Evolutionary conservation across 768 basidiomycete genomes (phyloP), one percentile per base, ranked within the genome.

Genomic region (Lactifluus echinatus): DNA sequence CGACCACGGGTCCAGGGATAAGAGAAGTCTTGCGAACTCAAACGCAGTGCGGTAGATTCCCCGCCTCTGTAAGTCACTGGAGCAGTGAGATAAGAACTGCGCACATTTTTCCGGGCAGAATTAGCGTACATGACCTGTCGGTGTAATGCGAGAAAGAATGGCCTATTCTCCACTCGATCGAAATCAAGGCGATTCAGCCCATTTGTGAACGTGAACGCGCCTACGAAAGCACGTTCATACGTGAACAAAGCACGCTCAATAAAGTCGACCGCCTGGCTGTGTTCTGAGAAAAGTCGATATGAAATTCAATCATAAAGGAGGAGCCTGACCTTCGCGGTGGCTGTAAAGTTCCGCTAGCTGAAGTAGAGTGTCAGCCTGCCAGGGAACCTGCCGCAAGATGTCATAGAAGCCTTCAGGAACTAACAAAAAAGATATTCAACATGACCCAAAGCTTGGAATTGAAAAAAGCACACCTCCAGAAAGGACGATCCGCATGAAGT

Each of bases 231-330:
- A 12, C 93, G 82, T 65, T 97, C 94, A 60, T 94, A 96, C 0
- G 93, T 84, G 72, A 94, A 97, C 15, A 99, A 69, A 0, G 94
- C 89, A n/a, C 93, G 81, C 55, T 92, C 88, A n/a, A 93, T 82
- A 64, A 83, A 91, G 59, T 96, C 93, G 3, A 89, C 82, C 0
- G 92, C 90, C 52, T 85, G 81, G 36, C 85, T 77, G 65, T 93
- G 82, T 66, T 96, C 93, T 91, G 45, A 47, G 52, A 39, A 42
- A 6, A 19, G 49, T 47, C 31, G 52, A 56, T 23, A 53, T 12
- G n/a, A 34, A 26, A n/a, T 34, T 15, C 12, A 21, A 24, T 23
- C 3, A 37, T 23, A 19, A 43, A 36, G 43, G 34, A 39, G 21
- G 5, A 8, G 2, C 55, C 74, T 24, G 34, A 89, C 93, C 93